Evolutionary conservation across 192 early-diverging fungal genomes (phyloP).

Genomic region (Piromyces sp.): DNA sequence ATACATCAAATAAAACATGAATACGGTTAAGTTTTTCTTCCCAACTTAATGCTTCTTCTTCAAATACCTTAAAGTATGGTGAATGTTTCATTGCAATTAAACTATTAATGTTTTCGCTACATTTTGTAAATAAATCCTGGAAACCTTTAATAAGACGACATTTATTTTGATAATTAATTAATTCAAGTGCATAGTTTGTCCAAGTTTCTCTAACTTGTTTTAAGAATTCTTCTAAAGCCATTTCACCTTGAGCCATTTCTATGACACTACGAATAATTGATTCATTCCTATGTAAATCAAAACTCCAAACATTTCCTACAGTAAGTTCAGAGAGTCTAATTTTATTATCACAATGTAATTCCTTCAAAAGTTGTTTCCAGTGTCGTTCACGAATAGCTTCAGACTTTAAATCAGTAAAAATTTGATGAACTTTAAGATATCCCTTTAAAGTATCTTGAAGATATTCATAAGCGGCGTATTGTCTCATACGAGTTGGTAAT

Average conservation of each 20-base stretch:
- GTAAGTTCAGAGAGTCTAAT: conserved; percentile 66
- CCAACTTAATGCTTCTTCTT: conserved; percentile 86
- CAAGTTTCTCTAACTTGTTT: conserved; percentile 80
- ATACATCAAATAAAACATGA: conserved; percentile 92
- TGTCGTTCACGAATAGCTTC: conserved; percentile 92
- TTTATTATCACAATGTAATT: conserved; percentile 46
- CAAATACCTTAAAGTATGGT: conserved; percentile 94
- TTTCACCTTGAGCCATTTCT: conserved; percentile 89
- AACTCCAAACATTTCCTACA: conserved; percentile 86
- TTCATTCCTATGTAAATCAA: conserved; percentile 78
- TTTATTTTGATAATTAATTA: conserved; percentile 94
- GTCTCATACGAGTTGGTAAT: conserved; percentile 89
- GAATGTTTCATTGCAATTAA: conserved; percentile 93
- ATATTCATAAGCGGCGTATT: conserved; percentile 92
- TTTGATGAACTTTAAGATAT: conserved; percentile 60
- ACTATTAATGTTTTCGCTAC: conserved; percentile 84
- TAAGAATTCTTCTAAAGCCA: conserved; percentile 98
- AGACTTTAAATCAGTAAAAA: conserved; percentile 79
- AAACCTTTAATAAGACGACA: conserved; percentile 90
- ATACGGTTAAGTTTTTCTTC: conserved; percentile 94
- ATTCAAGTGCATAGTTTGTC: conserved; percentile 78
- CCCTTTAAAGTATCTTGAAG: conserved; percentile 68
- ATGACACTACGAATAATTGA: conserved; percentile 70
- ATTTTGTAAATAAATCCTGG: conserved; percentile 96
- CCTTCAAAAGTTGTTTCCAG: conserved; percentile 87